These are phyloP conservation scores for Pholiota microspora DNA, from an alignment of 768 basidiomycete genomes.

Conservation along the genomic window DNA sequence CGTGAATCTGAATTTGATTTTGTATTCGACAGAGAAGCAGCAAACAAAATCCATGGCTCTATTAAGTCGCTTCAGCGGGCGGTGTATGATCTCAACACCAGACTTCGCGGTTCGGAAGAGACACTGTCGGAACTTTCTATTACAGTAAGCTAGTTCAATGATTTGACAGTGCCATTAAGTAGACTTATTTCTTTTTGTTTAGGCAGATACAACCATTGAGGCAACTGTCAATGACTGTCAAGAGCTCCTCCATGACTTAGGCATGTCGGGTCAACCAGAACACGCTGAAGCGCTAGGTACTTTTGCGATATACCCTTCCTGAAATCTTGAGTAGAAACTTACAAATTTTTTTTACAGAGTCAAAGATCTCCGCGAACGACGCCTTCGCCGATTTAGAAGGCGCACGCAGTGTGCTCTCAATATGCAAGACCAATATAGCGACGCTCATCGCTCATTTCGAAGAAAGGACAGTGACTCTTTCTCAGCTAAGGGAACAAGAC, in stretches of 20 bases:
- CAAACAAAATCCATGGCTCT: conserved; percentile 8
- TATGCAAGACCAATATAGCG: conserved; percentile 4
- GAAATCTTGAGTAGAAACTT: too few species aligned
- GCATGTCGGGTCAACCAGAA: neutral
- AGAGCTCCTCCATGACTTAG: neutral
- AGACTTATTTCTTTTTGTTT: too few species aligned
- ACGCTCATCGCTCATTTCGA: conserved; percentile 7
- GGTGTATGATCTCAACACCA: conserved; percentile 10
- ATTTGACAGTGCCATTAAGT: too few species aligned
- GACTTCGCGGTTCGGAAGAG: conserved; percentile 12
- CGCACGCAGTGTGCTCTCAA: conserved; percentile 3
- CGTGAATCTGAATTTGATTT: too few species aligned
- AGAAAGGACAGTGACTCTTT: neutral
- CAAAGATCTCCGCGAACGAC: neutral
- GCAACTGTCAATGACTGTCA: conserved; percentile 1
- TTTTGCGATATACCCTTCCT: too few species aligned
- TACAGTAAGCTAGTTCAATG: conserved; percentile 11
- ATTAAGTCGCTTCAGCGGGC: conserved; percentile 17
- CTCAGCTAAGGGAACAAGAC: conserved; percentile 11
- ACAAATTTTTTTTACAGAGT: neutral
- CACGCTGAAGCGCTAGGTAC: neutral
- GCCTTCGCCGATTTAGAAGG: conserved; percentile 5
- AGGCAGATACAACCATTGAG: conserved; percentile 19
- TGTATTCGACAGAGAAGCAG: conserved; percentile 12
- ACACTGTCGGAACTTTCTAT: conserved; percentile 21